Evolutionary conservation across 495 filamentous ascomycete species (phyloP).

Genomic region (Cryomyces antarcticus): DNA sequence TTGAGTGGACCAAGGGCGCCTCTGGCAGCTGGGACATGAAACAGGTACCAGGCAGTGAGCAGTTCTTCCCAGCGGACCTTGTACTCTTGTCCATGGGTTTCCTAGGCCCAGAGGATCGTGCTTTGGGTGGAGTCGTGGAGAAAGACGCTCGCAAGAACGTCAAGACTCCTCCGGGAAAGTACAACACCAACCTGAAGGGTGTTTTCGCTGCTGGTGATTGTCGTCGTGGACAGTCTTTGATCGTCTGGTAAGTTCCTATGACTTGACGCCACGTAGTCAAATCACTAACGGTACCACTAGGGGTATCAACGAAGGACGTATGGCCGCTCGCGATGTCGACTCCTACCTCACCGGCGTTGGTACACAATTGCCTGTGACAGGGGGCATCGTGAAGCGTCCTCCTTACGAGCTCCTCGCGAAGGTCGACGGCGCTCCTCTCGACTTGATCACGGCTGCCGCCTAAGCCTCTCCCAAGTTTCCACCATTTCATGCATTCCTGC

Average conservation of each 20-base stretch:
- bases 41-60: conserved; percentile 80
- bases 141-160: conserved; percentile 91
- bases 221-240: conserved; percentile 85
- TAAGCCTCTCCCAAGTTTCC: no score
- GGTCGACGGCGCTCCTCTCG: conserved; percentile 10
- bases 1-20: conserved; percentile 86
- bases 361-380: conserved; percentile 74
- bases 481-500: no score
- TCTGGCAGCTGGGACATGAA: conserved; percentile 99
- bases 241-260: conserved; percentile 68
- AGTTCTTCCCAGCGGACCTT: conserved; percentile 94
- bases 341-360: conserved; percentile 57
- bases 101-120: conserved; percentile 81
- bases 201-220: conserved; percentile 96
- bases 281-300: conserved; percentile 18
- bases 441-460: conserved; percentile 14
- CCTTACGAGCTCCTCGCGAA: conserved; percentile 35
- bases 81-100: conserved; percentile 98
- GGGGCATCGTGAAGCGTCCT: conserved; percentile 76
- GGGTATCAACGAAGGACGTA: conserved; percentile 98
- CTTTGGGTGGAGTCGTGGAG: conserved; percentile 73
- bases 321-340: conserved; percentile 87
- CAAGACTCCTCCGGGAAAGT: conserved; percentile 83
- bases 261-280: neutral
- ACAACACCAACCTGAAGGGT: conserved; percentile 70